Conservation (phyloP, 441 rosid genomes). For the Daphne laureola region DNA sequence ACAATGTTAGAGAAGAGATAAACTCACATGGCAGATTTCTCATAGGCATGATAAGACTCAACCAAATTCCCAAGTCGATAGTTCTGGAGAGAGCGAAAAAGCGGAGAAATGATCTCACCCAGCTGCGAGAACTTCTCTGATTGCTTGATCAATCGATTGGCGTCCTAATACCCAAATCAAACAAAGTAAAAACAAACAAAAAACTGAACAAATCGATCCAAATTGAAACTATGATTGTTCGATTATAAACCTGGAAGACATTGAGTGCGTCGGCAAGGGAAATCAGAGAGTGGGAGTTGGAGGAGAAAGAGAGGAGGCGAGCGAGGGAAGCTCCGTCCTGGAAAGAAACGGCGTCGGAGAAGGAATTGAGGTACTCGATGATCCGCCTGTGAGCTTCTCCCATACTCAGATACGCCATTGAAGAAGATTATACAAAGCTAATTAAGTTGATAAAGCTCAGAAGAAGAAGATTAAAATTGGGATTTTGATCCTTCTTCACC, state of each 20-base stretch:
- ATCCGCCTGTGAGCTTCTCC: slow-evolving; percentile 85
- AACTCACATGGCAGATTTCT: slow-evolving; percentile 71
- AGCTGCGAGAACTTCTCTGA: slow-evolving; percentile 64
- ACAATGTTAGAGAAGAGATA: not conserved
- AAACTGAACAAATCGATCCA: not conserved
- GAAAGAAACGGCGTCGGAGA: slow-evolving; percentile 55
- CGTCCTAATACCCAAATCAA: slow-evolving; percentile 44
- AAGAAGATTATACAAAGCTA: too few species aligned
- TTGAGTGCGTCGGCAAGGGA: slow-evolving; percentile 84
- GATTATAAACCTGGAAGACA: slow-evolving; percentile 49
- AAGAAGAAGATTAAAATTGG: too few species aligned
- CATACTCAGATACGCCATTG: slow-evolving; percentile 82
- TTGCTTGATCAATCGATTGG: slow-evolving; percentile 64
- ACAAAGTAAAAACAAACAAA: not conserved
- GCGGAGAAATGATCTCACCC: slow-evolving; percentile 50
- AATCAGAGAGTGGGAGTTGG: slow-evolving; percentile 49
- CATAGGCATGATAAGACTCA: slow-evolving; percentile 69
- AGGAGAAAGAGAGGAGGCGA: slow-evolving; percentile 58
- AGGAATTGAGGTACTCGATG: slow-evolving; percentile 66
- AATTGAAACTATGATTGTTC: not conserved
- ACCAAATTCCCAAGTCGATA: slow-evolving; percentile 55
- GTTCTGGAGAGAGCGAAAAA: slow-evolving; percentile 74
- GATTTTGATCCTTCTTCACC: too few species aligned
- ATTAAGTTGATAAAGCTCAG: too few species aligned
- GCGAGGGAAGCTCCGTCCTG: slow-evolving; percentile 66